A percentile compares a stretch with the other conserved stretches of the same genome.
Evolutionary conservation across 1,139 yeast species (phyloP).

Genomic region (Saccharomycopsis hybrid): DNA sequence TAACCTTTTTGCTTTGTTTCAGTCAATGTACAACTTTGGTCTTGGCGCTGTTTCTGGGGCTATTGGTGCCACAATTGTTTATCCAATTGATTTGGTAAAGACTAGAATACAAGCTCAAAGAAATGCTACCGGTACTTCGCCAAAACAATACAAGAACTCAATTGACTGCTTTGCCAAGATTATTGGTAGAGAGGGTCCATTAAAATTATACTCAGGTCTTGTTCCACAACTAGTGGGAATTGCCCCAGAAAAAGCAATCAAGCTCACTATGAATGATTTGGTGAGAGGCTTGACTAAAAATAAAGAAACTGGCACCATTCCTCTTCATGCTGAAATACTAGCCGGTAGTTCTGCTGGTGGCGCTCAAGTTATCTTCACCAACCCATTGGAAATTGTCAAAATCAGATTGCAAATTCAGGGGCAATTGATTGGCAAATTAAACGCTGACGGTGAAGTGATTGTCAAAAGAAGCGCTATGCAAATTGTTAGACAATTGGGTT

Average conservation of each 20-base stretch:
- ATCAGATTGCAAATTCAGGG: constrained; percentile 95
- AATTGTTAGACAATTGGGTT: constrained; percentile 73
- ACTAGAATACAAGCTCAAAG: constrained; percentile 98
- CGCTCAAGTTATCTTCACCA: constrained; percentile 93
- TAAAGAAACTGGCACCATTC: constrained; percentile 49
- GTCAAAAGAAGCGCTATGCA: constrained; percentile 51
- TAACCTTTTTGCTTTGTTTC: neutral
- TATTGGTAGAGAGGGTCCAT: constrained; percentile 67
- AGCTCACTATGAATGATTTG: constrained; percentile 87
- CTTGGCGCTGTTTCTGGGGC: constrained; percentile 96
- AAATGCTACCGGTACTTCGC: constrained; percentile 39
- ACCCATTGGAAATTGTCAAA: constrained; percentile 93
- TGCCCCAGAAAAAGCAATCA: constrained; percentile 97
- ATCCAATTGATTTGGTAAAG: constrained; percentile 93
- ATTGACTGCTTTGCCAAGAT: constrained; percentile 82
- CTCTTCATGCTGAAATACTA: constrained; percentile 65
- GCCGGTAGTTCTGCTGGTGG: constrained; percentile 97
- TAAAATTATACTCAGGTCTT: constrained; percentile 89
- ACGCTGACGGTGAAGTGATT: constrained; percentile 25
- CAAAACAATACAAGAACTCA: constrained; percentile 57
- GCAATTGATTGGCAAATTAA: constrained; percentile 39
- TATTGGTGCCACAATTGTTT: constrained; percentile 96
- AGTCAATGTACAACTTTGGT: constrained; percentile 80
- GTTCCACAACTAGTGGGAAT: constrained; percentile 95
- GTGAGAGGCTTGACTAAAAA: constrained; percentile 69